Base-by-base conservation (phyloP, 1,284 basidiomycete species). In the Malassezia restricta region DNA sequence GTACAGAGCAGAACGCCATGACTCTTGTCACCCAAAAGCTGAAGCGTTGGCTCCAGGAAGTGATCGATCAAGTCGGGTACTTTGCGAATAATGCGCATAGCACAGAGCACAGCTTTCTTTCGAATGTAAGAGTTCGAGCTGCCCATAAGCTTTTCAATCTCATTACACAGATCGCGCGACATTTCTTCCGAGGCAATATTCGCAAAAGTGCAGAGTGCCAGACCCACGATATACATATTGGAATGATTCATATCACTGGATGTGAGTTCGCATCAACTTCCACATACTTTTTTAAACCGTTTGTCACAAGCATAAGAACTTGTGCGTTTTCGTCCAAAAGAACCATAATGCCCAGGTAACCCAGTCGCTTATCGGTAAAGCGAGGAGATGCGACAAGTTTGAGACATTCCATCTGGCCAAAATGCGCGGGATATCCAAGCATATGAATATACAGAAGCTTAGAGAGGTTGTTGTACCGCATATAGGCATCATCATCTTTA, bases 371-470 rank as follows among this genome's bases (percentile, higher is more conserved):
- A 78, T 99, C 94, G 43, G 86, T 82, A 76, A 98, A 99, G 29
- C 90, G 79, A 11, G 94, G 89, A 63, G 88, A 89, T n/a, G 94
- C 94, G 40, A 98, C 94, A 47, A 99, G 83, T 76, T 98, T 98
- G 62, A 99, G 79, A 76, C 94, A 99, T 78, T 98, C 94, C 74
- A 99, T 96, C 79, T 99, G 94, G 45, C 94, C 94, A 72, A 96
- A 99, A 75, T 99, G 94, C 29, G 94, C 94, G 3, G 92, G 90
- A 54, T 94, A 96, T 53, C 94, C 94, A 24, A 99, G 84, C 94
- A 99, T 98, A 76, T 98, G 91, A 75, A 99, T 98, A 78, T 99
- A 98, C 59, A 99, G 83, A 20, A 98, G 81, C 75, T 98, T 98
- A 56, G 92, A 91, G 72, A 98, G 85, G 77, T 94, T 95, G 79